Conservation (phyloP, 2,329 filamentous ascomycete species). For the Lasiodiplodia citricola region DNA sequence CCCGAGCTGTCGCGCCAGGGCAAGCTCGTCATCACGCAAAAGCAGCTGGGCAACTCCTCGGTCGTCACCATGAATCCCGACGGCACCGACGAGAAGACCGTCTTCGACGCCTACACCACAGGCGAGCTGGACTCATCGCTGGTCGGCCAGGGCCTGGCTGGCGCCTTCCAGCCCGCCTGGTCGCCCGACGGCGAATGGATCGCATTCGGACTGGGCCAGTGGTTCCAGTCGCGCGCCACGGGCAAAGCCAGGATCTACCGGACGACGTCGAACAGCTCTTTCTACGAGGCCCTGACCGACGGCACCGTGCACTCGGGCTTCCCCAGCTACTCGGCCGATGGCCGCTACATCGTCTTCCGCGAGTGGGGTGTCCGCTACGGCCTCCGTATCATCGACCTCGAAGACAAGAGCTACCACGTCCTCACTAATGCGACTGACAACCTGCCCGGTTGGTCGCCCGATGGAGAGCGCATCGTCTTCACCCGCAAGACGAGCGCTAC, state of each 20-base stretch:
- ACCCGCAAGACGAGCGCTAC: slow-evolving; percentile 42
- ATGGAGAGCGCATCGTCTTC: slow-evolving; percentile 48
- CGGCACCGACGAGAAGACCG: slow-evolving; percentile 34
- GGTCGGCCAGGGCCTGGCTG: slow-evolving; percentile 37
- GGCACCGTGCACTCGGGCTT: slow-evolving; percentile 47
- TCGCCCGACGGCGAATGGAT: slow-evolving; percentile 46
- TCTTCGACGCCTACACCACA: slow-evolving; percentile 37
- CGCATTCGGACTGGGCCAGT: slow-evolving; percentile 47
- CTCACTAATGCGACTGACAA: slow-evolving; percentile 49
- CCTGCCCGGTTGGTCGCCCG: slow-evolving; percentile 47
- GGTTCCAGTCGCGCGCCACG: slow-evolving; percentile 45
- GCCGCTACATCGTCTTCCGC: slow-evolving; percentile 45
- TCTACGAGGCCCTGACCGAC: slow-evolving; percentile 42
- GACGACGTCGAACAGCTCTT: slow-evolving; percentile 34
- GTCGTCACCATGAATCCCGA: slow-evolving; percentile 42
- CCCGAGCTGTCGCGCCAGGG: slow-evolving; percentile 39
- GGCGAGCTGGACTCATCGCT: slow-evolving; percentile 29
- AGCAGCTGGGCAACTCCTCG: slow-evolving; percentile 49
- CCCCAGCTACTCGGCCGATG: slow-evolving; percentile 47
- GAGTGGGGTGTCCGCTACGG: slow-evolving; percentile 41
- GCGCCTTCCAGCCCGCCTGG: slow-evolving; percentile 51
- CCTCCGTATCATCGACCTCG: slow-evolving; percentile 42
- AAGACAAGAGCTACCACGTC: slow-evolving; percentile 33
- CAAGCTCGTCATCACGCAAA: slow-evolving; percentile 44
- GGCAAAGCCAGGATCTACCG: slow-evolving; percentile 34